Evolutionary conservation across 2,329 filamentous ascomycete genomes (phyloP), one percentile per base, ranked within the genome.

Genomic region (Diaporthe sp.): DNA sequence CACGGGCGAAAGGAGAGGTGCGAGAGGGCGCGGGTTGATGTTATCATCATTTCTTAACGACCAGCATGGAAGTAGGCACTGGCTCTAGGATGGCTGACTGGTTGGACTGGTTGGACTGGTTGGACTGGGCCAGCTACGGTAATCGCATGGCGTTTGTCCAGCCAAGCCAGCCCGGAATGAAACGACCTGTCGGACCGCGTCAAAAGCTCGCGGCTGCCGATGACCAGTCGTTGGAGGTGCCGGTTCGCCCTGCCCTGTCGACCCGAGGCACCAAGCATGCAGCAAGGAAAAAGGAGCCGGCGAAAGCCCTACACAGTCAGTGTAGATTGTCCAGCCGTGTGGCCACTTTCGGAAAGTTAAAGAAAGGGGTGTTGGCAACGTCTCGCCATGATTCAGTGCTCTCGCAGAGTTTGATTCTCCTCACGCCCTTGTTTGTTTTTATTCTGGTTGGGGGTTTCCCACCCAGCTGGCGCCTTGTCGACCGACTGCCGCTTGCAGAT

Each of bases 361-460:
- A 63, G 58, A n/a, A n/a, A n/a, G 58, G 58, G 58, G 58, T 30
- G 58, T 63, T 44, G 58, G 58, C 58, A 27, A 44, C 58, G 58
- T 63, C 58, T 63, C 58, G 58, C 58, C 58, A 63, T 63, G 59
- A 47, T 63, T 44, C 59, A 63, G 59, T 47, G 59, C 59, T 27
- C 59, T n/a, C 19, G 17, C 39, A 37, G 32, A 27, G 12, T n/a
- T 37, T 58, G 32, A 25, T 56, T 56, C 30, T 56, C 22, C 9
- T 30, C 7, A 25, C 27, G 50, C 25, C 25, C 8, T 25, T 58
- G 12, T 42, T 42, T 15, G 19, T 27, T 42, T 25, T 27, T 32
- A 15, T 35, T 32, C n/a, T 8, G 15, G 5, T 42, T 42, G n/a
- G n/a, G n/a, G n/a, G n/a, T n/a, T n/a, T n/a, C 15, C 15, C 39